Evolutionary conservation across 106 monocot genomes (phyloP).

Genomic region (Posidonia australis): DNA sequence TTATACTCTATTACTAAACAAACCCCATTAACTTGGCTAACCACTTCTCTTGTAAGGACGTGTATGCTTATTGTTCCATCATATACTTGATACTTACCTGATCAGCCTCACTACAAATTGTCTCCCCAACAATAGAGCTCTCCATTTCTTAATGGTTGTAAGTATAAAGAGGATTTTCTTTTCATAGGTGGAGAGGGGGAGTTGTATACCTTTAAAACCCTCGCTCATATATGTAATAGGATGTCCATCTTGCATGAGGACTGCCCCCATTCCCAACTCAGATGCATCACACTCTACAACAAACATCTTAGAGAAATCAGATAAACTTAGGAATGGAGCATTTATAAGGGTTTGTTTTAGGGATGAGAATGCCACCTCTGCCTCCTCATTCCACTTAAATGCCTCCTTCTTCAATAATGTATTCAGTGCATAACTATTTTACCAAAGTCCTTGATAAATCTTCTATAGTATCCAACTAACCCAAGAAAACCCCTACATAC

Average conservation of each 20-base stretch:
- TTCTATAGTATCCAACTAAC: too few relatives aligned
- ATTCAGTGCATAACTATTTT: too few relatives aligned
- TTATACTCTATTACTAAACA: neutral
- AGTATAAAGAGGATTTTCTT: neutral
- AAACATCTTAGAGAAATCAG: neutral
- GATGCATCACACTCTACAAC: neutral
- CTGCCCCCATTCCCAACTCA: neutral
- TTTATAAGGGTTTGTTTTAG: too few relatives aligned
- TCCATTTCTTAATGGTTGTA: neutral
- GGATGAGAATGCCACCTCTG: too few relatives aligned
- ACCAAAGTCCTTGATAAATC: too few relatives aligned
- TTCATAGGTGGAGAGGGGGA: neutral
- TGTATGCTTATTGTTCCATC: neutral
- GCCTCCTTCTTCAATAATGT: too few relatives aligned
- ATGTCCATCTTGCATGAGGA: neutral
- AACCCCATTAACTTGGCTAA: conserved; percentile 1
- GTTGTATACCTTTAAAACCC: neutral
- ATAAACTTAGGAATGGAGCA: too few relatives aligned
- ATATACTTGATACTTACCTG: neutral
- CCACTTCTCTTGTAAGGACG: neutral
- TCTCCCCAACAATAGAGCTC: neutral
- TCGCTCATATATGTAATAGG: neutral
- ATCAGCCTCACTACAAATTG: neutral
- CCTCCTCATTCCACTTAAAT: too few relatives aligned
- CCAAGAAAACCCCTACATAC: too few relatives aligned